These are phyloP conservation scores for Coccomyxa sp. DNA, from an alignment of 139 green algal genomes.

Conservation along the genomic window DNA sequence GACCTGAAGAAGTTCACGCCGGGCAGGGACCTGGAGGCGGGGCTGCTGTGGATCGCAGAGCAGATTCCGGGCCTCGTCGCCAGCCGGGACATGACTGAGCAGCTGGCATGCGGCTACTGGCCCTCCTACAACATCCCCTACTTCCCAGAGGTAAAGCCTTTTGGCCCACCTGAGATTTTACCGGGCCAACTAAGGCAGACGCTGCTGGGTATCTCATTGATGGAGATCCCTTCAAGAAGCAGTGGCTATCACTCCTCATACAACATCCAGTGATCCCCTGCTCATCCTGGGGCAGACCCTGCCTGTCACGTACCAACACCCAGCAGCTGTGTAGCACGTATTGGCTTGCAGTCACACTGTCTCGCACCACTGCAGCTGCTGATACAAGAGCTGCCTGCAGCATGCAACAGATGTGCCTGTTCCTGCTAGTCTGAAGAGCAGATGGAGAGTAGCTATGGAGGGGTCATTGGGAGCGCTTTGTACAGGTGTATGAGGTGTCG, in stretches of 20 bases:
- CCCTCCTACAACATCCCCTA: slow-evolving; percentile 72
- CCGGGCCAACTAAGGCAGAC: too few relatives aligned
- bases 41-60: slow-evolving; percentile 68
- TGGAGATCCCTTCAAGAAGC: too few relatives aligned
- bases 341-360: too few relatives aligned
- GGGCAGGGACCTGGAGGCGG: slow-evolving; percentile 39
- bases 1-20: slow-evolving; percentile 68
- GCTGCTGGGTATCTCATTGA: too few relatives aligned
- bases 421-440: background rate
- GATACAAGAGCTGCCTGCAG: background rate
- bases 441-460: background rate
- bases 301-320: too few relatives aligned
- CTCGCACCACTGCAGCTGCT: too few relatives aligned
- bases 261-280: background rate
- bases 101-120: slow-evolving; percentile 59
- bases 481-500: slow-evolving; percentile 46
- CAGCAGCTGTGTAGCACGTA: too few relatives aligned
- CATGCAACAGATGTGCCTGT: background rate
- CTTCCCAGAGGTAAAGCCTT: slow-evolving; percentile 60
- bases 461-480: background rate
- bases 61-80: slow-evolving; percentile 56
- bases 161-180: too few relatives aligned
- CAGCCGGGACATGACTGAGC: slow-evolving; percentile 29
- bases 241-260: too few relatives aligned
- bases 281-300: background rate